Conservation (phyloP, 495 filamentous ascomycete genomes). For the Aspergillus kassunensis region DNA sequence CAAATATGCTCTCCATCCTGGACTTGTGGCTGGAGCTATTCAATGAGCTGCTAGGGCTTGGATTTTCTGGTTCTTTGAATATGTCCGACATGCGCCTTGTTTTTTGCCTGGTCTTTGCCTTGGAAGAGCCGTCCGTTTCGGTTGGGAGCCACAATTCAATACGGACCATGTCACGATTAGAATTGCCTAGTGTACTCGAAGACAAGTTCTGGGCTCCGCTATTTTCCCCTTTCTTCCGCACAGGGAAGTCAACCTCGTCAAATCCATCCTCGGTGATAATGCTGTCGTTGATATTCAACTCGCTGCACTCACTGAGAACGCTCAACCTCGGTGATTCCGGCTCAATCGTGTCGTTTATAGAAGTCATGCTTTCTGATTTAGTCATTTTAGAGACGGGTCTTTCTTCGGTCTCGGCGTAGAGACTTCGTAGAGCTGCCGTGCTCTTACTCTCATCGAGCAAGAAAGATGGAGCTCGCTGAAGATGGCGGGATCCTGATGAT, state of each 20-base stretch:
- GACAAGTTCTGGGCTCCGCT: conserved; percentile 20
- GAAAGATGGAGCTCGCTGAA: conserved; percentile 61
- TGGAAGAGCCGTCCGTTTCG: conserved; percentile 12
- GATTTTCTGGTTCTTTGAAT: conserved; percentile 13
- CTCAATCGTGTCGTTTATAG: conserved; percentile 29
- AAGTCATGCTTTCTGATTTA: conserved; percentile 37
- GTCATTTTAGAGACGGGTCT: conserved; percentile 31
- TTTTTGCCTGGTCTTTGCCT: conserved; percentile 20
- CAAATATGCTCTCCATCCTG: conserved; percentile 33
- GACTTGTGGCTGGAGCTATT: conserved; percentile 25
- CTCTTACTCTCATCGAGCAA: conserved; percentile 57
- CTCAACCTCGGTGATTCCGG: conserved; percentile 63
- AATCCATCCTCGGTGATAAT: conserved; percentile 17
- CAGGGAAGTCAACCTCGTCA: conserved; percentile 33
- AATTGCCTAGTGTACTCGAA: conserved; percentile 5
- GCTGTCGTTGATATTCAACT: conserved; percentile 59
- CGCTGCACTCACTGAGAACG: conserved; percentile 75
- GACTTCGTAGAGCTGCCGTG: conserved; percentile 61
- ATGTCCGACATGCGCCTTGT: conserved; percentile 18
- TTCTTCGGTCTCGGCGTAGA: conserved; percentile 52
- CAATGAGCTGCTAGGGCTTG: conserved; percentile 20
- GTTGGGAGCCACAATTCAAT: conserved; percentile 34
- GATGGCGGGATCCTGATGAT: conserved; percentile 27
- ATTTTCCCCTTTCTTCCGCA: conserved; percentile 22
- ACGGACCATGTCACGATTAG: conserved; percentile 20